These are phyloP conservation scores for Plasmodium relictum DNA, from an alignment of 169 alveolate genomes.

Conservation along the genomic window DNA sequence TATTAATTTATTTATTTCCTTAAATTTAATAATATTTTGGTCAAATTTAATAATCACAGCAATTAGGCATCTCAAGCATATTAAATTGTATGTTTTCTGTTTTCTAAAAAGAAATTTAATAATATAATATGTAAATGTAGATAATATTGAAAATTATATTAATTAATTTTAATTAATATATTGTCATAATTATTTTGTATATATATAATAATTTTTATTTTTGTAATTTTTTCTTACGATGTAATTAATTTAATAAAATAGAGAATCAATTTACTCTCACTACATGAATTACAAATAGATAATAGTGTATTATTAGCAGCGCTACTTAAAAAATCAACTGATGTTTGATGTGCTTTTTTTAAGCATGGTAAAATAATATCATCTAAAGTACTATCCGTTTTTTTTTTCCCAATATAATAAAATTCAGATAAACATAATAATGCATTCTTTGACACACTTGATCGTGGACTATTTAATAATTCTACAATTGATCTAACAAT, in stretches of 20 bases:
- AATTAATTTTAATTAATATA: not conserved
- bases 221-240: constrained; percentile 25
- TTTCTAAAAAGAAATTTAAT: constrained; percentile 27
- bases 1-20: constrained; percentile 46
- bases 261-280: constrained; percentile 63
- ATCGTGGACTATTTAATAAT: constrained; percentile 71
- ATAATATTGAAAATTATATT: not conserved
- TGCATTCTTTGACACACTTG: constrained; percentile 74
- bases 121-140: not conserved
- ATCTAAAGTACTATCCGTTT: constrained; percentile 67
- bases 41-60: constrained; percentile 73
- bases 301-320: constrained; percentile 74
- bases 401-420: constrained; percentile 67
- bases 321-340: constrained; percentile 63
- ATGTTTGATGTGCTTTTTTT: constrained; percentile 73
- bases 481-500: constrained; percentile 46
- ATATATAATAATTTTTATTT: not conserved
- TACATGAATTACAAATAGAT: constrained; percentile 68
- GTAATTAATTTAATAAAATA: constrained; percentile 62
- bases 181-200: not conserved
- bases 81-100: constrained; percentile 66
- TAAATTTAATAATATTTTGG: constrained; percentile 61
- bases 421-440: constrained; percentile 70
- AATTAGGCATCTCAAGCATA: constrained; percentile 58
- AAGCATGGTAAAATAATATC: constrained; percentile 68